Conservation (phyloP, 805 yeast species). For the Millerago galiae region DNA sequence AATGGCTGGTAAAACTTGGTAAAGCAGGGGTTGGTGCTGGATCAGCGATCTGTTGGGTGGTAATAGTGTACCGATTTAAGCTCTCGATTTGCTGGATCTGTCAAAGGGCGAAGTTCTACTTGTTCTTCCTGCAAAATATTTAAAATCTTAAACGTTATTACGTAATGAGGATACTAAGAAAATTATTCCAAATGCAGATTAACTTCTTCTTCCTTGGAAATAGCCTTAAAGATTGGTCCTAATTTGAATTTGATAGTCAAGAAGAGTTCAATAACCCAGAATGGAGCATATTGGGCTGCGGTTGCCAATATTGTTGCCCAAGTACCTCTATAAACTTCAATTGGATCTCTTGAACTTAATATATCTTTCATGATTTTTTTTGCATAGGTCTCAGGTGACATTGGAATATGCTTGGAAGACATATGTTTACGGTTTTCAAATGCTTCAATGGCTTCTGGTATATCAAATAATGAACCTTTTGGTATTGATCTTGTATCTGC, state of each 20-base stretch:
- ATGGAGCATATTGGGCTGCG: constrained; percentile 36
- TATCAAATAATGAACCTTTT: constrained; percentile 44
- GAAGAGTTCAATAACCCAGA: constrained; percentile 36
- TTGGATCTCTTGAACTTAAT: constrained; percentile 27
- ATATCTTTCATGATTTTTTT: constrained; percentile 46
- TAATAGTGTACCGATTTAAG: too few species aligned
- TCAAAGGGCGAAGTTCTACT: too few species aligned
- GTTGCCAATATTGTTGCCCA: constrained; percentile 33
- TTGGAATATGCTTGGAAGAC: constrained; percentile 55
- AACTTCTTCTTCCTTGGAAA: constrained; percentile 17
- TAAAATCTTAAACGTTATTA: too few species aligned
- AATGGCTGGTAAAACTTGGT: too few species aligned
- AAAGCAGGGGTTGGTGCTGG: too few species aligned
- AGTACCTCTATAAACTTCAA: constrained; percentile 54
- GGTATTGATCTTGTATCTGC: constrained; percentile 61
- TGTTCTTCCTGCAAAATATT: too few species aligned
- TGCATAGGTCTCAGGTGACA: constrained; percentile 55
- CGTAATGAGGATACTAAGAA: too few species aligned
- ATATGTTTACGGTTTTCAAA: constrained; percentile 47
- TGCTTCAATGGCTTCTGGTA: constrained; percentile 44
- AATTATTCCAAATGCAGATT: constrained; percentile 17
- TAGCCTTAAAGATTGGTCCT: constrained; percentile 26
- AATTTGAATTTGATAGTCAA: constrained; percentile 37
- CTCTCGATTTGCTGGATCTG: too few species aligned
- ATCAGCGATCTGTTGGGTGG: too few species aligned